Evolutionary conservation across 805 yeast species (phyloP), one percentile per base, ranked within the genome.

Genomic region (Cyberlindnera maclurae): DNA sequence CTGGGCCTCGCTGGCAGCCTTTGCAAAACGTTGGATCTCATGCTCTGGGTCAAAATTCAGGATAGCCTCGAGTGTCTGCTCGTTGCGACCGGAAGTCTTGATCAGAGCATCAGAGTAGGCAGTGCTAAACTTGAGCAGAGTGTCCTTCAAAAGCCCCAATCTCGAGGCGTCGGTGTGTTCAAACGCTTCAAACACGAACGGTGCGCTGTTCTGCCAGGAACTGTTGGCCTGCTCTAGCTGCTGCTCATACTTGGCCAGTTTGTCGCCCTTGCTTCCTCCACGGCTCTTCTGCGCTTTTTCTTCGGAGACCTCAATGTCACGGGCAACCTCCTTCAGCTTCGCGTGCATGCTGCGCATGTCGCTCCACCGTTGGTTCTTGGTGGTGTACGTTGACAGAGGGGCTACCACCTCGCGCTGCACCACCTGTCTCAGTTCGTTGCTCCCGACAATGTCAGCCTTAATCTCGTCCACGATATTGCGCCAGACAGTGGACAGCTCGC

Each of bases 151-250:
- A 41, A 77, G 70, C 43, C 62, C 67, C 59, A 75, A 68, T 62
- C 85, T 77, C 59, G 64, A 64, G 52, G 64, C 70, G 57, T 87
- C 95, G 49, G 81, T 77, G 44, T 68, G 69, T 54, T 86, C 93
- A 56, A 87, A 81, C 46, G 76, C 75, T 49, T 79, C 80, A 54
- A 84, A 82, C 31, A 82, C 75, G 39, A 71, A 76, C 3, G 95
- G 90, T 3, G 93, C 90, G 56, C 79, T 78, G 38, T 74, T 65
- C 45, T 78, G 79, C 96, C 96, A 87, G 50, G 75, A 72, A 27
- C 66, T 66, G 38, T 72, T 77, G 26, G 76, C 70, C 34, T 61
- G 57, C 12, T 53, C 58, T 34, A 64, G 59, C 46, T 63, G 72
- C 60, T 52, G 62, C 46, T 57, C 65, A 46, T 63, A 67, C 65